A percentile compares a stretch with the other conserved stretches of the same genome.
Conservation (phyloP, 352 stramenopile species). For the Thalassiosira ordinaria region DNA sequence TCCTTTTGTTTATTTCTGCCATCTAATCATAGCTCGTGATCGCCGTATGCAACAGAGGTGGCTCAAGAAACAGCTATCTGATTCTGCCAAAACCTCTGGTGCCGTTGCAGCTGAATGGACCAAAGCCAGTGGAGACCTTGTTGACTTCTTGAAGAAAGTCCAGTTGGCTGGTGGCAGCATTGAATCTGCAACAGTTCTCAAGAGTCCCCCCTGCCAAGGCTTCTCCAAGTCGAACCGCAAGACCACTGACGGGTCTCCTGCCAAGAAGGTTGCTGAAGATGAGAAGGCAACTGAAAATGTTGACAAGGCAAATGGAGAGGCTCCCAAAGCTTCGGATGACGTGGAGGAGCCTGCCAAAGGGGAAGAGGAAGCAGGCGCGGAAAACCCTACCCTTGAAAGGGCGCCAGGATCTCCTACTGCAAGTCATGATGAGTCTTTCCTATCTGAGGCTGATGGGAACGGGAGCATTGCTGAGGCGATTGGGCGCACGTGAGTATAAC, state of each 20-base stretch:
- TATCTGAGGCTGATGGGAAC: constrained; percentile 72
- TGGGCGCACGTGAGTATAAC: constrained; percentile 64
- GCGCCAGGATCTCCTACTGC: constrained; percentile 10
- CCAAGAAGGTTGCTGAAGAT: constrained; percentile 9
- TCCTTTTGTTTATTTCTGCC: constrained; percentile 1
- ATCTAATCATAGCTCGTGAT: constrained; percentile 62
- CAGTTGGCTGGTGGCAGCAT: constrained; percentile 28
- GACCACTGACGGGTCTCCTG: neutral
- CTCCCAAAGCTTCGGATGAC: too few relatives aligned
- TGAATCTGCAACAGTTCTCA: constrained; percentile 34
- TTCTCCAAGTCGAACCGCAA: constrained; percentile 4
- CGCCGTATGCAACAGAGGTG: constrained; percentile 70
- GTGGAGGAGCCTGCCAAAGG: too few relatives aligned
- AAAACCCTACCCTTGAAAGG: too few relatives aligned
- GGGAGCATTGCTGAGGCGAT: constrained; percentile 72
- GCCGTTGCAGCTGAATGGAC: constrained; percentile 19
- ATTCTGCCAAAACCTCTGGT: constrained; percentile 9
- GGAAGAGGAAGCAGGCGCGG: too few relatives aligned
- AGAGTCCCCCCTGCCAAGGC: neutral
- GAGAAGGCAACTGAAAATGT: constrained; percentile 15
- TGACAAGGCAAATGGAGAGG: neutral
- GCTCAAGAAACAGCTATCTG: constrained; percentile 45
- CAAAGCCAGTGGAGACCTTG: constrained; percentile 21
- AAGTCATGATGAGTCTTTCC: constrained; percentile 65
- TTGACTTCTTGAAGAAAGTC: constrained; percentile 42